Evolutionary conservation across 164 flowering plant species (phyloP), one percentile per base, ranked within the genome.

Genomic region (Houttuynia cordata): DNA sequence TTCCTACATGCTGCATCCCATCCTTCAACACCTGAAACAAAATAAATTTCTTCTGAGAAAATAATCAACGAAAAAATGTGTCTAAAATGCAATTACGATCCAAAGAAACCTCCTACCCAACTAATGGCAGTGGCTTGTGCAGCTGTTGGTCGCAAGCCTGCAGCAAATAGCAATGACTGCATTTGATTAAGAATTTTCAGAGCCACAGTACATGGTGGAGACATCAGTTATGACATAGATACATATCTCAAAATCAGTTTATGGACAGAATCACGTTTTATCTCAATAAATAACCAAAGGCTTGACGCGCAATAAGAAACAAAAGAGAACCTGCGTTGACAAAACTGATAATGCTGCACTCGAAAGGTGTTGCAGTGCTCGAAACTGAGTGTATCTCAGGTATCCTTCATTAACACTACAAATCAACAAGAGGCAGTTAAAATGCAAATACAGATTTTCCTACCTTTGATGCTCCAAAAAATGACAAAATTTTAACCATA

Each of bases 91-190:
- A 12, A 8, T 30, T 30, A 3, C 9, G 17, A 14, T 42, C 17
- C 37, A 30, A 30, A 30, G 13, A 12, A 45, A 45, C 13, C 49
- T 45, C 87, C 80, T 76, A 93, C 99, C 99, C 99, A 93, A 69
- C 99, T 86, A 5, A 83, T 93, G 52, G 72, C 97, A 66, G 97
- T 90, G 41, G 99, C 89, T 79, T 90, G 99, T 19, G 97, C 99
- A 59, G 97, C 96, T 14, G 97, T 93, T 54, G 99, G 99, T 62
- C 96, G 83, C 77, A 93, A 79, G 68, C 99, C 99, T 75, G 99
- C 99, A 82, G 99, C 99, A 85, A 84, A 84, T 66, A 93, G 81
- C 62, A 90, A 83, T 61, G 99, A 91, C 99, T 93, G 91, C 79
- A 85, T 66, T 81, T 71, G 74, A 70, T 66, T 80, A 75, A 84